A percentile compares a stretch with the other conserved stretches of the same genome.
Evolutionary conservation across 1,139 yeast species (phyloP).

Genomic region (Geotrichum siamense): DNA sequence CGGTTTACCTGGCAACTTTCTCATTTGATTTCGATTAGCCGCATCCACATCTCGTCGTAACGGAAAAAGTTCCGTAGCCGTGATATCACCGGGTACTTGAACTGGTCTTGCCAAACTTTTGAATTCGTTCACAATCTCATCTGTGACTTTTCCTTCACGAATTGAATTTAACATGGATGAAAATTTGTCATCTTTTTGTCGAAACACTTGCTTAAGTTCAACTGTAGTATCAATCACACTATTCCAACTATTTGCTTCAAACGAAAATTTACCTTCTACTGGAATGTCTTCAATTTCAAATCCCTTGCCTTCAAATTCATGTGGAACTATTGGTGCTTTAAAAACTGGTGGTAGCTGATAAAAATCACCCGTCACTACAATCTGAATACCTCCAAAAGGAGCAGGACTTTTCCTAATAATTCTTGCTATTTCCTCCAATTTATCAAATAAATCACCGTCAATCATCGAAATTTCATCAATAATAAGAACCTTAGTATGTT

Average conservation of each 20-base stretch:
- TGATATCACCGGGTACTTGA: conserved; percentile 56
- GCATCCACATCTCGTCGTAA: conserved; percentile 77
- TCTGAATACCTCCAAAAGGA: conserved; percentile 88
- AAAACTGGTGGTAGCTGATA: conserved; percentile 83
- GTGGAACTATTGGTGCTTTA: conserved; percentile 2
- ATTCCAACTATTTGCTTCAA: conserved; percentile 72
- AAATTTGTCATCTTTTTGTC: conserved; percentile 82
- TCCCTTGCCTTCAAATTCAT: conserved; percentile 4
- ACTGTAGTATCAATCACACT: conserved; percentile 57
- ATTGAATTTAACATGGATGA: conserved; percentile 82
- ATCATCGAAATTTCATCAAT: conserved; percentile 91
- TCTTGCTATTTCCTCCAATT: conserved; percentile 59
- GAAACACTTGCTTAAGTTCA: conserved; percentile 70
- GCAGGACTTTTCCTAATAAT: conserved; percentile 41
- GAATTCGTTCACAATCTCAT: conserved; percentile 50
- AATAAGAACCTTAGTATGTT: conserved; percentile 51
- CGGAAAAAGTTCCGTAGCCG: conserved; percentile 81
- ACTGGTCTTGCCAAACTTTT: conserved; percentile 50
- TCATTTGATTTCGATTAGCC: conserved; percentile 58
- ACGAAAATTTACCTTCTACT: conserved; percentile 51
- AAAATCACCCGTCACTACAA: conserved; percentile 82
- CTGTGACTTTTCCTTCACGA: conserved; percentile 63
- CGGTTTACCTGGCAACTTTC: conserved; percentile 43
- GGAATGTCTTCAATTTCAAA: conserved; percentile 31
- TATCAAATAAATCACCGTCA: conserved; percentile 66